These are phyloP conservation scores for Clavulina sp. DNA, from an alignment of 768 basidiomycete genomes.

Conservation along the genomic window DNA sequence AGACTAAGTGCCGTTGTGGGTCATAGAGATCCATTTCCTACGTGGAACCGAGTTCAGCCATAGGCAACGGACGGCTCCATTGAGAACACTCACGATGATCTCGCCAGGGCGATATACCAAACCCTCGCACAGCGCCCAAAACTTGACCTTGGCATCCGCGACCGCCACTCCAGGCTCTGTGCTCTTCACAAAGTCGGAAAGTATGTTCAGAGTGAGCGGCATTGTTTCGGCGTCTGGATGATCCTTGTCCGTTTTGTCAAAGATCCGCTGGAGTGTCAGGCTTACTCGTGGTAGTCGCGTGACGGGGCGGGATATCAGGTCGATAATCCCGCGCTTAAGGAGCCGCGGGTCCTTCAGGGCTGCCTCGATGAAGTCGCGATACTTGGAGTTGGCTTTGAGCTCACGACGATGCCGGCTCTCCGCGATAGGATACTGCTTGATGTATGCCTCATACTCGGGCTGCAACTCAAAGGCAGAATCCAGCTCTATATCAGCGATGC, in stretches of 20 bases:
- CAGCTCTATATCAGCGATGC: conserved; percentile 71
- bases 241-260: conserved; percentile 28
- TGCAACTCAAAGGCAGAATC: conserved; percentile 37
- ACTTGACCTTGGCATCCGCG: conserved; percentile 81
- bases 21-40: conserved; percentile 75
- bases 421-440: conserved; percentile 70
- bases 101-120: conserved; percentile 61
- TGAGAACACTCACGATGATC: conserved; percentile 43
- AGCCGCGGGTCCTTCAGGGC: conserved; percentile 46
- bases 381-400: conserved; percentile 45
- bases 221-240: conserved; percentile 67
- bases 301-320: conserved; percentile 71
- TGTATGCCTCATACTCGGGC: conserved; percentile 57
- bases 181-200: conserved; percentile 60
- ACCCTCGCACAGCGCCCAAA: conserved; percentile 65
- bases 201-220: conserved; percentile 48
- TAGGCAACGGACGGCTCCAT: neutral
- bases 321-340: conserved; percentile 58
- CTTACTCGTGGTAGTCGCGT: conserved; percentile 72
- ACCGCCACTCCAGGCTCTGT: conserved; percentile 82
- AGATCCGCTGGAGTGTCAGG: conserved; percentile 38
- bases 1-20: conserved; percentile 52
- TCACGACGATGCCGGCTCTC: conserved; percentile 70
- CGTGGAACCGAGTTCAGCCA: neutral
- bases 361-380: conserved; percentile 47